A percentile compares a stretch with the other conserved stretches of the same genome.
phyloP scores from a whole-genome alignment of 1,284 basidiomycete genomes.

The Retiboletus flavoniger region DNA sequence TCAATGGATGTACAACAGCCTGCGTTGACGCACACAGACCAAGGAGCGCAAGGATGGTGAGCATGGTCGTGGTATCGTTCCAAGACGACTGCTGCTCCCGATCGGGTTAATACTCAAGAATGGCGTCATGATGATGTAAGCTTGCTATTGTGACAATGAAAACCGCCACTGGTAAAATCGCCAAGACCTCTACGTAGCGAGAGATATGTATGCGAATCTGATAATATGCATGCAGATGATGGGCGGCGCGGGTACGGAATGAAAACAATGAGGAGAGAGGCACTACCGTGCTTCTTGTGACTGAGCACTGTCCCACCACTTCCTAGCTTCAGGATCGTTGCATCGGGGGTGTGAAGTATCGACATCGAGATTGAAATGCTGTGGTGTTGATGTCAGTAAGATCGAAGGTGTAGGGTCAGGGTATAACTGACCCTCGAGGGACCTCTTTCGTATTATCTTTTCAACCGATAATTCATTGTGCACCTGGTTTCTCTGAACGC shows the following conservation, averaged over 20 bases:
- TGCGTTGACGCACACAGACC: constrained; percentile 15
- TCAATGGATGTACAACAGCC: constrained; percentile 22
- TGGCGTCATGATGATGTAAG: constrained; percentile 33
- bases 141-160: neutral
- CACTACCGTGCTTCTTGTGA: constrained; percentile 35
- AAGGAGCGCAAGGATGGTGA: constrained; percentile 21
- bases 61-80: constrained; percentile 27
- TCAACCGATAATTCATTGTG: constrained; percentile 80
- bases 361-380: constrained; percentile 84
- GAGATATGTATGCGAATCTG: constrained; percentile 15
- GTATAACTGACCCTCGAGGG: constrained; percentile 65
- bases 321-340: constrained; percentile 59
- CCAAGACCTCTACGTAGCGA: neutral
- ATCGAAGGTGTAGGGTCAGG: constrained; percentile 13
- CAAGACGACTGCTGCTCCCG: constrained; percentile 6
- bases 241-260: constrained; percentile 22
- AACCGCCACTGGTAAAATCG: neutral
- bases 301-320: constrained; percentile 68
- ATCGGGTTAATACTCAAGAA: constrained; percentile 6
- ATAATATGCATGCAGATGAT: constrained; percentile 14
- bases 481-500: constrained; percentile 69
- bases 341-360: constrained; percentile 72
- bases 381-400: constrained; percentile 19
- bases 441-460: constrained; percentile 73
- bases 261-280: constrained; percentile 33